Base-by-base conservation (phyloP, 2,329 filamentous ascomycete species). In the Claviceps arundinis region DNA sequence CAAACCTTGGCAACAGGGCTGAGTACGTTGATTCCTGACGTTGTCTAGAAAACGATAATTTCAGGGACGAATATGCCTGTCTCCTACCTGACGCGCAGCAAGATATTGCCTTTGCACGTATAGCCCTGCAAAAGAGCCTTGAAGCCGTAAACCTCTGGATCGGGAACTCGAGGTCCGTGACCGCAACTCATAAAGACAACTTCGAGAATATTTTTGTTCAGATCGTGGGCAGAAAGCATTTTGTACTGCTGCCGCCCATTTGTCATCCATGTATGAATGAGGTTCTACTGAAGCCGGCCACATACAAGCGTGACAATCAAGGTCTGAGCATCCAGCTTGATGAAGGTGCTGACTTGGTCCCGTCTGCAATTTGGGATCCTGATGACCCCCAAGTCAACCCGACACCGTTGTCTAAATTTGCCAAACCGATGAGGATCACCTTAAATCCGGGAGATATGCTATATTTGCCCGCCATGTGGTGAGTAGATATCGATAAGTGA, bases 201-300 rank as follows among this genome's bases (percentile, higher is more conserved):
- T 91, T 90, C 65, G 87, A 93, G 65, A 93, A 93, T 63, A 75
- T 93, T 0, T 93, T 90, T 64, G 84, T 88, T 1, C 87, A 91
- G 61, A 66, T 91, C 14, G 65, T 81, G 1, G 88, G 87, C 0
- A 69, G 70, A 52, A 93, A 93, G 64, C 80, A 86, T 58, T 93
- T 93, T 58, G 76, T 82, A 0, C 71, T 93, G 1, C 67, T 93
- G 1, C 84, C 87, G n/a, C 82, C 87, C 0, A 65, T 85, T 1
- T 85, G 81, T 56, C 77, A 82, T 57, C 73, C 84, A 0, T 85
- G 82, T 55, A 80, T 89, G 44, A 80, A 80, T 54, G 87, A 91
- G 68, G 69, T 68, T 57, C 59, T 62, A 0, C 69, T 90, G 4
- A 60, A 60, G 3, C 72, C 76, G 1, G 84, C 77, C 0, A 80